phyloP scores from a whole-genome alignment of 768 basidiomycete species.

The Ramaria sp. region DNA sequence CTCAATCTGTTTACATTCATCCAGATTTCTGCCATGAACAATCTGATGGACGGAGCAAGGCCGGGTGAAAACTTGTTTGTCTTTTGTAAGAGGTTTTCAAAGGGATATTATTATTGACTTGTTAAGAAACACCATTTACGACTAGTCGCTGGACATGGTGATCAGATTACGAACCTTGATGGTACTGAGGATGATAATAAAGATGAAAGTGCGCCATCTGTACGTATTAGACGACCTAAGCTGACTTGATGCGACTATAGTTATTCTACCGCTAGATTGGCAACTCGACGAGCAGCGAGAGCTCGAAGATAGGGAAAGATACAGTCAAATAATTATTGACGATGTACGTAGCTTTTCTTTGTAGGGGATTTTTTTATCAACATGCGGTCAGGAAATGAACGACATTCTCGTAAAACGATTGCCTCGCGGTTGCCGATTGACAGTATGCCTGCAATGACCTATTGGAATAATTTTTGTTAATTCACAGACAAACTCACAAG shows the following conservation, averaged over 20 bases:
- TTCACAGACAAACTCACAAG: background rate
- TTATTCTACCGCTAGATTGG: conserved; percentile 8
- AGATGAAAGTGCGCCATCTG: conserved; percentile 6
- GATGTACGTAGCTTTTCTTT: background rate
- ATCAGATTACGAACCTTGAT: conserved; percentile 9
- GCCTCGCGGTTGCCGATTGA: conserved; percentile 2
- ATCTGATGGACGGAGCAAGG: background rate
- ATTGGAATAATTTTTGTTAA: background rate
- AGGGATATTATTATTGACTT: background rate
- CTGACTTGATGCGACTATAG: background rate
- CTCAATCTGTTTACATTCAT: no score
- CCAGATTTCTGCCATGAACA: conserved; percentile 7
- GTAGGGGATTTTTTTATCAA: no score
- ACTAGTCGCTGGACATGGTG: conserved; percentile 10
- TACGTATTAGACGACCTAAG: background rate
- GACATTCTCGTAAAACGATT: conserved; percentile 5
- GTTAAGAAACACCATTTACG: background rate
- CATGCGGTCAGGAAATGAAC: conserved; percentile 6
- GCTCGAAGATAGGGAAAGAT: background rate
- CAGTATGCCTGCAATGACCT: background rate
- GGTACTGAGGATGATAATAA: conserved; percentile 3
- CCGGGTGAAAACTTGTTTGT: conserved; percentile 7
- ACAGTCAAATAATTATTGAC: conserved; percentile 2
- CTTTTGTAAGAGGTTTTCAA: conserved; percentile 1
- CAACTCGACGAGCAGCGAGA: background rate